Base-by-base conservation (phyloP, 2,329 filamentous ascomycete species). In the Trichoderma polysporum region DNA sequence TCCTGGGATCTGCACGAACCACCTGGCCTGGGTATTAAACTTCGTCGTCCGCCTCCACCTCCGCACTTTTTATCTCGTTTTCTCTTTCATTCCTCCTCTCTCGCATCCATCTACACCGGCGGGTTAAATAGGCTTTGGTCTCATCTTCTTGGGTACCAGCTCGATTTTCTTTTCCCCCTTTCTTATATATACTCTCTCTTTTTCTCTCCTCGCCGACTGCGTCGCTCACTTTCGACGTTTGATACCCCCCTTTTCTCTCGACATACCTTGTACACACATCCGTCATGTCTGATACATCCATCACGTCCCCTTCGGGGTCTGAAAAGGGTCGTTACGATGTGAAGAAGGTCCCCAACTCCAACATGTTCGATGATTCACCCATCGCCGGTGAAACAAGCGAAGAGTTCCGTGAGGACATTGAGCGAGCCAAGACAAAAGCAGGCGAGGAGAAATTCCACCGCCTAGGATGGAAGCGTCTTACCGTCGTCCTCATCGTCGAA, bases 401-500 rank as follows among this genome's bases (percentile, higher is more conserved):
- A 63, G 72, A 73, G 66, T 81, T 84, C 69, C 70, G 81, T 47
- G 83, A 85, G 74, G 82, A 84, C 68, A 69, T 81, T 49, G 83
- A 85, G 74, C 80, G 81, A 74, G 79, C 81, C 69, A 84, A 82
- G 72, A 77, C 77, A 13, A 78, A 77, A 7, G 73, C 81, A 70
- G 84, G 83, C 65, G 74, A 77, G 57, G 81, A 81, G 15, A 80
- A 84, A 65, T 86, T 86, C 74, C 77, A 84, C 69, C 81, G 82
- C 47, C 80, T 86, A 25, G 84, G 84, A 62, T 86, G 84, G 84
- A 86, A 86, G 74, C 83, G 84, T 13, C 79, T 86, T 37, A 85
- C 84, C 2, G 76, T 86, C 25, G 80, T 86, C 31, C 79, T 86
- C 68, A 84, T 86, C 68, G 84, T 86, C 71, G 84, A 86, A 75